Evolutionary conservation across 2,329 filamentous ascomycete genomes (phyloP).

Genomic region (Fusarium redolens): DNA sequence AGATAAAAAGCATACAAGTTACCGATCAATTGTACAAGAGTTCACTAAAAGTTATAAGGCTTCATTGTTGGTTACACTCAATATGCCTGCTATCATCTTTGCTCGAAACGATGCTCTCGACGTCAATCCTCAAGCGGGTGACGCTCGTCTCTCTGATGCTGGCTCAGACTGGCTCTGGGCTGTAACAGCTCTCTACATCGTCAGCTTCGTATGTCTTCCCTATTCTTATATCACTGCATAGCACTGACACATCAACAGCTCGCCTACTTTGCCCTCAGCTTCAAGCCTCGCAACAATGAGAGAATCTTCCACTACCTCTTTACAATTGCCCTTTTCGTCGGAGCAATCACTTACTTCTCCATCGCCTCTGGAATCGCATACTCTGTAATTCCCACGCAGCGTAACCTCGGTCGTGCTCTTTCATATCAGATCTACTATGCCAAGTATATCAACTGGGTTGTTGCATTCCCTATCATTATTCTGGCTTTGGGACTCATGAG

Average conservation of each 20-base stretch:
- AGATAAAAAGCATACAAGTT: not conserved
- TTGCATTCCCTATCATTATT: conserved; percentile 59
- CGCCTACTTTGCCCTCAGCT: conserved; percentile 53
- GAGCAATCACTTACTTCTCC: conserved; percentile 63
- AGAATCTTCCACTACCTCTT: conserved; percentile 69
- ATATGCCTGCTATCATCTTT: conserved; percentile 49
- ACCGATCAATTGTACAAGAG: not conserved
- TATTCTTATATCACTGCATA: not conserved
- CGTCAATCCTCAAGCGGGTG: conserved; percentile 58
- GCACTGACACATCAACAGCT: conserved; percentile 49
- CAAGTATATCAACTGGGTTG: conserved; percentile 67
- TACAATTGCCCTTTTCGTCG: conserved; percentile 60
- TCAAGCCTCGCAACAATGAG: conserved; percentile 59
- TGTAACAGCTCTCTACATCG: conserved; percentile 60
- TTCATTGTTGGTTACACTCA: conserved; percentile 1
- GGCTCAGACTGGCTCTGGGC: conserved; percentile 68
- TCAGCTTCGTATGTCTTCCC: conserved; percentile 57
- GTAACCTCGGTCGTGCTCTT: conserved; percentile 33
- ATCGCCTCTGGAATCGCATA: conserved; percentile 64
- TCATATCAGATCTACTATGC: conserved; percentile 65
- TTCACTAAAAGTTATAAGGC: not conserved
- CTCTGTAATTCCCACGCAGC: conserved; percentile 51
- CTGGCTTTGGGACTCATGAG: conserved; percentile 62
- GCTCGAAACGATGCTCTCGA: conserved; percentile 59
- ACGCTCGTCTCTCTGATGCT: conserved; percentile 54